Evolutionary conservation across 352 stramenopile genomes (phyloP).

Genomic region (Globisporangium paroecandrum): DNA sequence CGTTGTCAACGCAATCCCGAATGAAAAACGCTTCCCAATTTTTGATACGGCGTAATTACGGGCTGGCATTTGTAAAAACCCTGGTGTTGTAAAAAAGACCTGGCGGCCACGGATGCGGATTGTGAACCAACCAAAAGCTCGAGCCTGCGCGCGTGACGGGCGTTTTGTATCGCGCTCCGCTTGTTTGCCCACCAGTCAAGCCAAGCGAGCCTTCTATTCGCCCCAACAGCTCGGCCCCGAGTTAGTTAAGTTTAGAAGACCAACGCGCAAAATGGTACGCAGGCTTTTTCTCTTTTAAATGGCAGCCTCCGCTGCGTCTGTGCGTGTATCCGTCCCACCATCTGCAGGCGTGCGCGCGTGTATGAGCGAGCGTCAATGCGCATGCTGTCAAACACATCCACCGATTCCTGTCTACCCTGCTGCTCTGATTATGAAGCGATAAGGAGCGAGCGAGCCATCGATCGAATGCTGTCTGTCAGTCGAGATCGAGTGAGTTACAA

Average conservation of each 20-base stretch:
- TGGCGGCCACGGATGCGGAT: conserved; percentile 9
- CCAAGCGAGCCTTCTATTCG: conserved; percentile 28
- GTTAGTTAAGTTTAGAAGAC: conserved; percentile 90
- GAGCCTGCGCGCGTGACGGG: conserved; percentile 19
- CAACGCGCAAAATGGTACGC: conserved; percentile 82
- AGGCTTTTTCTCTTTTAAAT: conserved; percentile 12
- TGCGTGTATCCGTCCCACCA: background rate
- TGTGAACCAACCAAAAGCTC: conserved; percentile 40
- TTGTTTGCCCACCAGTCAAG: conserved; percentile 30
- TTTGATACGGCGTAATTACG: conserved; percentile 5
- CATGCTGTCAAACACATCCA: background rate
- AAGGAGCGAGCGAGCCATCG: background rate
- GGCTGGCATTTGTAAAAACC: conserved; percentile 1
- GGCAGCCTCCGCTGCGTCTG: background rate
- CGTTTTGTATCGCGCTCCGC: conserved; percentile 27
- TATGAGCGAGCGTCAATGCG: background rate
- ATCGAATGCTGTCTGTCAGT: background rate
- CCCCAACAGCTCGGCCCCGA: conserved; percentile 14
- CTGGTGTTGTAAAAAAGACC: background rate
- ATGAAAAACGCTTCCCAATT: too few species aligned
- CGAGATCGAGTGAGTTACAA: background rate
- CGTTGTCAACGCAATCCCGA: too few species aligned
- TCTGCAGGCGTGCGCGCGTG: background rate
- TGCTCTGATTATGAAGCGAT: background rate
- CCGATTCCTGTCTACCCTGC: background rate